phyloP scores from a whole-genome alignment of 2,329 filamentous ascomycete genomes.

The Neophaeococcomyces mojaviensis region DNA sequence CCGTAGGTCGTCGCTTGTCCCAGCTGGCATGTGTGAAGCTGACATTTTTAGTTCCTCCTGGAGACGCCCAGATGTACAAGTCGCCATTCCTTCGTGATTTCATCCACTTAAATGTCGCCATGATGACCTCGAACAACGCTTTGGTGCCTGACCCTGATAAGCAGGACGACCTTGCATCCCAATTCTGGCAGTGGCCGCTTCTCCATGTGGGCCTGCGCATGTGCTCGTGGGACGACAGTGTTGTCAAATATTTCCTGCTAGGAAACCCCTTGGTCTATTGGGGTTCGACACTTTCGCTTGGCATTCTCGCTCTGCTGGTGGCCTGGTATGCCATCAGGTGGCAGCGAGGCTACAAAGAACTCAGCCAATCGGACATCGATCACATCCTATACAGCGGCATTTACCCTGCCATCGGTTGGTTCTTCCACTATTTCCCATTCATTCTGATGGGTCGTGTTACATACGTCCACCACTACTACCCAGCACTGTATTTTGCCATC shows the following conservation, averaged over 20 bases:
- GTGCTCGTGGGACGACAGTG: conserved; percentile 95
- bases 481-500: conserved; percentile 95
- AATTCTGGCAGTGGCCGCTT: conserved; percentile 98
- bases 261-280: conserved; percentile 96
- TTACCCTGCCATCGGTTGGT: conserved; percentile 89
- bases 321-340: conserved; percentile 85
- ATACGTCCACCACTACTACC: conserved; percentile 99
- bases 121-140: conserved; percentile 99
- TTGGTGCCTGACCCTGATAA: conserved; percentile 96
- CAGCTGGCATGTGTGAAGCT: neutral
- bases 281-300: conserved; percentile 76
- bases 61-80: conserved; percentile 85
- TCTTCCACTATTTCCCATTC: conserved; percentile 93
- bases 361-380: conserved; percentile 73
- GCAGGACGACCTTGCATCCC: conserved; percentile 92
- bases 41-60: conserved; percentile 61
- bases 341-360: conserved; percentile 88
- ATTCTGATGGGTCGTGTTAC: conserved; percentile 97
- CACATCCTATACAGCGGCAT: conserved; percentile 90
- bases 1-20: conserved; percentile 52
- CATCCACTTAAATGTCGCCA: conserved; percentile 94
- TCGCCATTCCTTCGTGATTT: conserved; percentile 98
- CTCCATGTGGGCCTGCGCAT: conserved; percentile 92
- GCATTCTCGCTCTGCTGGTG: conserved; percentile 62
- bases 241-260: conserved; percentile 96